These are phyloP conservation scores for Solanum sitiens DNA, from an alignment of 257 asterid genomes.

Conservation along the genomic window DNA sequence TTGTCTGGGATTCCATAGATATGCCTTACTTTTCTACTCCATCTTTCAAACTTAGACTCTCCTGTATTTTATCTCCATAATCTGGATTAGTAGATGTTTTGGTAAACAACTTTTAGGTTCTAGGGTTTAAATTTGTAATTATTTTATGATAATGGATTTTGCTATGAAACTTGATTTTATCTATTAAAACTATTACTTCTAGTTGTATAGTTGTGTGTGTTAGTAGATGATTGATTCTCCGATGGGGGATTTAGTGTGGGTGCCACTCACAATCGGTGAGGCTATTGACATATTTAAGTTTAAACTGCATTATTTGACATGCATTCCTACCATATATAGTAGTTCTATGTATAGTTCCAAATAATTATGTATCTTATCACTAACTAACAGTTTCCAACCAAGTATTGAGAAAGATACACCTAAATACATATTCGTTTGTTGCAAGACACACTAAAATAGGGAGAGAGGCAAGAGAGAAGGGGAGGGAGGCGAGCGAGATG, in stretches of 20 bases:
- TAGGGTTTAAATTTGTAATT: not conserved
- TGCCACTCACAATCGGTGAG: not conserved
- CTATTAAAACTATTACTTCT: too few relatives aligned
- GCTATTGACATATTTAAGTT: not conserved
- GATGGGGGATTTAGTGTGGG: not conserved
- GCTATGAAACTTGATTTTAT: not conserved
- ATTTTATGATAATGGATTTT: not conserved
- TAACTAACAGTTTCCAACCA: not conserved
- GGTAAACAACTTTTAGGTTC: not conserved
- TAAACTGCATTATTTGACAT: not conserved
- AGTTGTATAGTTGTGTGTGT: not conserved
- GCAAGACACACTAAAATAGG: not conserved
- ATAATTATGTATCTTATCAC: not conserved
- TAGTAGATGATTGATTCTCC: too few relatives aligned
- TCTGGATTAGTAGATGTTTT: not conserved
- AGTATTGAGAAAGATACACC: not conserved
- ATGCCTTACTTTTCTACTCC: not conserved
- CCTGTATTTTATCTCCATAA: not conserved
- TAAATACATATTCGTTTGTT: too few relatives aligned
- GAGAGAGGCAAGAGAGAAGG: not conserved
- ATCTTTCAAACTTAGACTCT: not conserved
- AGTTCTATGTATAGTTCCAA: too few relatives aligned
- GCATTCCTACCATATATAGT: not conserved
- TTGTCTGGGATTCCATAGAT: not conserved
- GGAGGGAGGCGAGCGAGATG: not conserved